Base-by-base conservation (phyloP, 108 stramenopile genomes). In the Pseudonitzschia multiseries region DNA sequence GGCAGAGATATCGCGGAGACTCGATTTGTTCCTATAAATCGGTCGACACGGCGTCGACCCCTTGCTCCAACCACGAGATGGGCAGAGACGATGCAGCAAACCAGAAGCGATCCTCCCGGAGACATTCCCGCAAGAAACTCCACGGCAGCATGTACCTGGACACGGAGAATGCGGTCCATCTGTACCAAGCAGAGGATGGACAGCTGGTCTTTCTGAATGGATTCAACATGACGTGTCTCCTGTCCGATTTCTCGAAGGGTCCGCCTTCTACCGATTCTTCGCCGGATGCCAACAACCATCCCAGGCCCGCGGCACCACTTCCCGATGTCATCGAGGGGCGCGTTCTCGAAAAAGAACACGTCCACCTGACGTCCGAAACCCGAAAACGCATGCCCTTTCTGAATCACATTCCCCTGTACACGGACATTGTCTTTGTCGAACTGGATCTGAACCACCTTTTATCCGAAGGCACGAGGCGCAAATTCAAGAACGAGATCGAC, bases 111-210 rank as follows among this genome's bases (percentile, higher is more conserved):
- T 24, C 42, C 44, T 8, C 43, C n/a, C 1, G 29, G 14, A 44
- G 24, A 27, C n/a, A 50, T 5, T n/a, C 31, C 26, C 48, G 22
- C 12, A 48, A 27, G 44, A 67, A 67, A 67, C n/a, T 29, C 13
- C 14, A 10, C n/a, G 79, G 74, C 29, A 72, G 71, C 24, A 74
- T 88, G 76, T 83, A 82, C 59, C 48, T 81, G 43, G 81, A 75
- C 14, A 78, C 56, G 13, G 63, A 82, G 17, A 79, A 83, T 15
- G 43, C 66, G 15, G 70, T 84, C 41, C 84, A 88, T 41, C 90
- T 84, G 69, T 94, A 90, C 78, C 93, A 94, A 74, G 72, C 89
- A 10, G 82, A 78, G 68, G 89, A 94, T 72, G 93, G 93, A 17
- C 87, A 88, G 72, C 66, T 85, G 13, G 81, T 78, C 42, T 94